Base-by-base conservation (phyloP, 768 basidiomycete species). In the Hygrocybe punicea region DNA sequence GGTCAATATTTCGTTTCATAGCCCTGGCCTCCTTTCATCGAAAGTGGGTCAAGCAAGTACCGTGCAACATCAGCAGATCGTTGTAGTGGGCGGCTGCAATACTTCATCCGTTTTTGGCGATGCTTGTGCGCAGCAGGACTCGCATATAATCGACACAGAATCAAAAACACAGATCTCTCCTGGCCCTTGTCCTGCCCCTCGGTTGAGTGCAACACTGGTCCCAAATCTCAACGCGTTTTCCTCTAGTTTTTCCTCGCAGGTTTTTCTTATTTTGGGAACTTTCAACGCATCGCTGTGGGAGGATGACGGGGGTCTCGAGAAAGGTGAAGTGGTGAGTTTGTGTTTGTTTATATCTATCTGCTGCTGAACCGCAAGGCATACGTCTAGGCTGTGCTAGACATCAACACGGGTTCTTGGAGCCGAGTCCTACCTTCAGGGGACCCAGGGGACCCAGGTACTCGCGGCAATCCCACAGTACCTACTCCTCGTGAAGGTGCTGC, bases 391-490 rank as follows among this genome's bases (percentile, higher is more conserved):
- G 73, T 91, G 11, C 71, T 91, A 37, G 82, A 89, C 60, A 74
- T 78, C 33, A 72, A 76, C 34, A 80, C 83, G 2, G 85, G 81
- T 6, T 73, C 79, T 8, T 92, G 89, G 91, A 84, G 82, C 47
- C 81, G 90, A 61, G 69, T 89, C 16, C 69, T 91, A 35, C 90
- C 90, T 37, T 78, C 90, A 35, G 89, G 89, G 35, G 89, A 92
- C 66, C 90, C 90, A 35, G 89, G 89, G 35, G 89, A 92, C 66
- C 90, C 91, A 42, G 79, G 76, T 16, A 69, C 74, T n/a, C 64
- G 75, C 17, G 81, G 80, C 39, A 67, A 65, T 13, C 71, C 72
- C 6, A 63, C 77, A 17, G 87, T 80, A 65, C 91, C 91, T 7
- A 73, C 76, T 24, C 84, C 87, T 44, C 84, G 91, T 48, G 78